Percentiles rank a stretch among this genome's conserved stretches.
Conservation (phyloP, 192 early-diverging fungal species). For the Coemansia sp. region DNA sequence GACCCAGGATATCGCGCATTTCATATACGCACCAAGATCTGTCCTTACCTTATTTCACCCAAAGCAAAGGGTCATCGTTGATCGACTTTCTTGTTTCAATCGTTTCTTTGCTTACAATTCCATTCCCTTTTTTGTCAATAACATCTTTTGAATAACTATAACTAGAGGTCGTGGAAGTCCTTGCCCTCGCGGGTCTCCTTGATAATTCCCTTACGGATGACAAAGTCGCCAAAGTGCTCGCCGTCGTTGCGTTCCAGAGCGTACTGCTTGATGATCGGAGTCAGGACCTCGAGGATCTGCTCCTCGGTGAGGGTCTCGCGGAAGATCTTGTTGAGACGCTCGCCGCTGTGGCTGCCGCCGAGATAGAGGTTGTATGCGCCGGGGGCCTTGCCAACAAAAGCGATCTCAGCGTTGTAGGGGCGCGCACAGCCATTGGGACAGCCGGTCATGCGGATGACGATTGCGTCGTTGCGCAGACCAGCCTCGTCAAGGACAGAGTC, state of each 20-base stretch:
- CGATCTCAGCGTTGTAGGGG: slow-evolving; percentile 92
- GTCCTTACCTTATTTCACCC: too few species aligned
- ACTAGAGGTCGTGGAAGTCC: slow-evolving; percentile 72
- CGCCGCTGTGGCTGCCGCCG: slow-evolving; percentile 83
- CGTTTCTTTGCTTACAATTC: not conserved
- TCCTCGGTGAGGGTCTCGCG: slow-evolving; percentile 86
- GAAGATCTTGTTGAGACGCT: slow-evolving; percentile 89
- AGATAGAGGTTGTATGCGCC: slow-evolving; percentile 95
- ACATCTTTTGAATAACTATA: slow-evolving; percentile 1
- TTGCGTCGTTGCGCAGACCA: slow-evolving; percentile 83
- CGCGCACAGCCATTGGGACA: slow-evolving; percentile 98
- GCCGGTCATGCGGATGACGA: slow-evolving; percentile 96
- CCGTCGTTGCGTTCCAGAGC: slow-evolving; percentile 66
- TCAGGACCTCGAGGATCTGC: slow-evolving; percentile 77
- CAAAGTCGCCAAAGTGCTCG: slow-evolving; percentile 95
- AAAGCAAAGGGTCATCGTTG: too few species aligned
- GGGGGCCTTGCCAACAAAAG: slow-evolving; percentile 92
- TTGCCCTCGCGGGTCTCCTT: slow-evolving; percentile 74
- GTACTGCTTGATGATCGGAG: slow-evolving; percentile 80
- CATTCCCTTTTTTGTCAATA: too few species aligned
- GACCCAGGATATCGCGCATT: too few species aligned
- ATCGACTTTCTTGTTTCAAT: not conserved
- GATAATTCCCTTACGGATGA: slow-evolving; percentile 83
- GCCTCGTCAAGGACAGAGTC: slow-evolving; percentile 77
- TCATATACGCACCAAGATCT: too few species aligned